These are phyloP conservation scores for Dissophora ornata DNA, from an alignment of 192 early-diverging fungal genomes.

Conservation along the genomic window DNA sequence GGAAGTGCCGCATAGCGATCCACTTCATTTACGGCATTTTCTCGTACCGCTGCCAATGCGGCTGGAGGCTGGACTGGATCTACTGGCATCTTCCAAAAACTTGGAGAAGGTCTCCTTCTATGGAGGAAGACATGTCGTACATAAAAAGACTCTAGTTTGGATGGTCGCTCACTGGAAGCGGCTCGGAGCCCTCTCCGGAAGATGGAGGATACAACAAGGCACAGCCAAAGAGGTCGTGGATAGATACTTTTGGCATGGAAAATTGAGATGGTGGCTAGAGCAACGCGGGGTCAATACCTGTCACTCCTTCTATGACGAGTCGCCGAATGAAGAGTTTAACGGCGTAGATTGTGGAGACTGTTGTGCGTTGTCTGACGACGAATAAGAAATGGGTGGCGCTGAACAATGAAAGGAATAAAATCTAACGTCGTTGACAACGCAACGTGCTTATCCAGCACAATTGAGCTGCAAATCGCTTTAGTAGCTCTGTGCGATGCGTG, in stretches of 20 bases:
- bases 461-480: no score
- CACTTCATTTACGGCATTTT: background rate
- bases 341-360: background rate
- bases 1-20: background rate
- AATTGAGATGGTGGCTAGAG: background rate
- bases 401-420: no score
- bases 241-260: no score
- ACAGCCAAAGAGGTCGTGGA: background rate
- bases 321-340: background rate
- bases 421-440: no score
- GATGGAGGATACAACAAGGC: background rate
- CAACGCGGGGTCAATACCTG: background rate
- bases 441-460: no score
- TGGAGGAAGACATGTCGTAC: background rate
- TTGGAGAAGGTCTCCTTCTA: conserved; percentile 9
- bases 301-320: background rate
- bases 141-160: conserved; percentile 5
- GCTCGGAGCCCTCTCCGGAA: background rate
- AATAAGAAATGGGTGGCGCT: no score
- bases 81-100: background rate
- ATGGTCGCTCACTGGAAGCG: conserved; percentile 9
- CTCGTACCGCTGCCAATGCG: conserved; percentile 5
- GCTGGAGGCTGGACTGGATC: conserved; percentile 3
- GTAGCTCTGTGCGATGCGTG: no score
- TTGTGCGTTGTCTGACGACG: background rate